phyloP scores from a whole-genome alignment of 2,329 filamentous ascomycete species.

The Cladophialophora immunda region DNA sequence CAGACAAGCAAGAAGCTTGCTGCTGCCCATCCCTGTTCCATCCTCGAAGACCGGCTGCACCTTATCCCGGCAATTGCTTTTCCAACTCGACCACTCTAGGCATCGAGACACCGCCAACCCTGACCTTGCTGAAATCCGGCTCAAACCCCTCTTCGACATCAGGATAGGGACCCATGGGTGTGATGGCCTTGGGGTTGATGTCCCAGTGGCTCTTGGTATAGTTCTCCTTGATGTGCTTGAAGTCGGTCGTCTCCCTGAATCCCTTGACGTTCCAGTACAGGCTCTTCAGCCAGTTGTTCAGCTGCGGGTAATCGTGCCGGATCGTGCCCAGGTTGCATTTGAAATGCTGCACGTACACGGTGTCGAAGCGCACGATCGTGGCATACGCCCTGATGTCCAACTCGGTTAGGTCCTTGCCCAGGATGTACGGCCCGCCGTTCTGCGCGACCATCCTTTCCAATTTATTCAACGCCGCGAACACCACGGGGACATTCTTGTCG shows the following conservation, averaged over 20 bases:
- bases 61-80: conserved; percentile 27
- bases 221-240: conserved; percentile 74
- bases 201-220: conserved; percentile 68
- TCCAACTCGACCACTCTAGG: conserved; percentile 38
- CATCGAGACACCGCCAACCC: conserved; percentile 55
- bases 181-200: conserved; percentile 69
- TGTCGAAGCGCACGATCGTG: conserved; percentile 68
- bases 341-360: conserved; percentile 72
- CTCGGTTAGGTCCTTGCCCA: conserved; percentile 66
- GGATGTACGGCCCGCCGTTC: conserved; percentile 64
- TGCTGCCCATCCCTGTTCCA: not conserved
- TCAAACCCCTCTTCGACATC: conserved; percentile 63
- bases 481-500: conserved; percentile 60
- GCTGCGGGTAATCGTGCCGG: conserved; percentile 66
- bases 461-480: conserved; percentile 68
- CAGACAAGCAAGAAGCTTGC: not conserved
- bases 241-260: conserved; percentile 68
- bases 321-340: conserved; percentile 71
- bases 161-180: conserved; percentile 69
- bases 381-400: conserved; percentile 66
- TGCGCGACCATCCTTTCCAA: conserved; percentile 60
- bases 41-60: not conserved
- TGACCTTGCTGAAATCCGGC: conserved; percentile 58
- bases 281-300: conserved; percentile 68
- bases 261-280: conserved; percentile 66